Evolutionary conservation across 371 early-diverging fungal species (phyloP).

Genomic region (Mortierella sp.): DNA sequence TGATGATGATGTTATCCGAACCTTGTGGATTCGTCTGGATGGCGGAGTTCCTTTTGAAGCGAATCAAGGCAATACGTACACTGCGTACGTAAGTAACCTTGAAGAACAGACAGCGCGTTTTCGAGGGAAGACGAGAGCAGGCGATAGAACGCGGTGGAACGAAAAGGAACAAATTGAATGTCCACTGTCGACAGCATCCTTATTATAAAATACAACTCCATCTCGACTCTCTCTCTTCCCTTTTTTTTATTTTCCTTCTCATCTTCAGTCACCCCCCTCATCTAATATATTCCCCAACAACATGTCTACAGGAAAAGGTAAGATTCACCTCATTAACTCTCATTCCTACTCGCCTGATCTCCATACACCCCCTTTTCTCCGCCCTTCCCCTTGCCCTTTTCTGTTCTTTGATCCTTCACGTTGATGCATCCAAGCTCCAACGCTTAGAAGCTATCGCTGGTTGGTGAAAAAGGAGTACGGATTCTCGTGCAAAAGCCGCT

Average conservation of each 20-base stretch:
- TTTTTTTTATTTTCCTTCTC: slow-evolving; percentile 30
- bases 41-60: background rate
- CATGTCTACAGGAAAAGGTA: slow-evolving; percentile 59
- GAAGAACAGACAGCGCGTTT: background rate
- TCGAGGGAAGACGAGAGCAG: background rate
- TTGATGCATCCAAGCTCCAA: background rate
- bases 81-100: background rate
- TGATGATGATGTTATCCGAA: background rate
- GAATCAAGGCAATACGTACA: background rate
- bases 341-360: background rate
- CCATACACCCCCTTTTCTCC: background rate
- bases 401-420: background rate
- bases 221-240: background rate
- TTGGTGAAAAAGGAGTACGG: too few species aligned
- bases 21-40: background rate
- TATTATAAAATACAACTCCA: slow-evolving; percentile 17
- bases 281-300: slow-evolving; percentile 29
- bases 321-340: slow-evolving; percentile 12
- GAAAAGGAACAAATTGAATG: slow-evolving; percentile 15
- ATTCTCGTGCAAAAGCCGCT: background rate
- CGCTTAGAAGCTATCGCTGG: too few species aligned
- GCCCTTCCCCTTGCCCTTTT: background rate
- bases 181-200: background rate
- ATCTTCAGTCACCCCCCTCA: slow-evolving; percentile 20
- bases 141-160: slow-evolving; percentile 36